phyloP scores from a whole-genome alignment of 305 asterid genomes.

The Solanum hybrid region DNA sequence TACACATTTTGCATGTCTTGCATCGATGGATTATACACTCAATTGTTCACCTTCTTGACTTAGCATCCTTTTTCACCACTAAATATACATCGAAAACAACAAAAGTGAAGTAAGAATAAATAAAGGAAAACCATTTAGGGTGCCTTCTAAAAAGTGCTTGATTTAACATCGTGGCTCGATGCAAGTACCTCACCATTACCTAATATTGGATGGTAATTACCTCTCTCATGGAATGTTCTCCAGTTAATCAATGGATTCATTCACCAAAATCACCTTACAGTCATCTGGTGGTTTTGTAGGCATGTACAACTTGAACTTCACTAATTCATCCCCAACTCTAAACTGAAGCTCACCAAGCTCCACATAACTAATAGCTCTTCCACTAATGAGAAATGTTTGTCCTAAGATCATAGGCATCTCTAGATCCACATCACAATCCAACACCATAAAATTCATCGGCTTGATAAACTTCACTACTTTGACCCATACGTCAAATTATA shows the following conservation, averaged over 20 bases:
- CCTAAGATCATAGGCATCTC: not conserved
- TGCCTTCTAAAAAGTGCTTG: not conserved
- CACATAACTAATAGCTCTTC: not conserved
- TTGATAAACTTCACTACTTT: not conserved
- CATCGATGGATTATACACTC: not conserved
- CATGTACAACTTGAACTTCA: not conserved
- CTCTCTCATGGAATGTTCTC: not conserved
- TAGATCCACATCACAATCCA: not conserved
- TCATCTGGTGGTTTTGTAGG: not conserved
- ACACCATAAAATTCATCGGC: not conserved
- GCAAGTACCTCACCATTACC: not conserved
- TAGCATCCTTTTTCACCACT: not conserved
- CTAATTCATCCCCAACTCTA: not conserved
- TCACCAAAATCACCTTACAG: not conserved
- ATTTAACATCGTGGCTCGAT: not conserved
- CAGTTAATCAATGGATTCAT: not conserved
- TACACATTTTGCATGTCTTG: not conserved
- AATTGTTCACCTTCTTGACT: not conserved
- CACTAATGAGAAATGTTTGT: not conserved
- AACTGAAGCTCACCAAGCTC: not conserved
- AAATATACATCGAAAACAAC: not conserved
- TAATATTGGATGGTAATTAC: not conserved
- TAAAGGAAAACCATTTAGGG: not conserved
- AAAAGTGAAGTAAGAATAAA: not conserved
- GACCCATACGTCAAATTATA: not conserved